Conservation (phyloP, 768 basidiomycete species). For the Dioszegia crocea region DNA sequence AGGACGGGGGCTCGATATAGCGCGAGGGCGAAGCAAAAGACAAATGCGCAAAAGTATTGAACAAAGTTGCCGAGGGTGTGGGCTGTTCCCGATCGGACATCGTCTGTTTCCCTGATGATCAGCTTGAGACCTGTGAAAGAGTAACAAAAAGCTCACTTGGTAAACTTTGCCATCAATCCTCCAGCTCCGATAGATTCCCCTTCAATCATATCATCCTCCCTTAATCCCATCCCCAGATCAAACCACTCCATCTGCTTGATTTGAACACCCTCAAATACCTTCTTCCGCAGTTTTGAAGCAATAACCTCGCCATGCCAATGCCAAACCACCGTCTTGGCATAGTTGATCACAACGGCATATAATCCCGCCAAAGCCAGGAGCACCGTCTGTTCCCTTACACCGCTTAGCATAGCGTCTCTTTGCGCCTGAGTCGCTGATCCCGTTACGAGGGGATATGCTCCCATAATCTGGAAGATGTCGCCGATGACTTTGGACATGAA, state of each 20-base stretch:
- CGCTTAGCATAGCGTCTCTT: conserved; percentile 23
- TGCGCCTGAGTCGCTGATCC: conserved; percentile 30
- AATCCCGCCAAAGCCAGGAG: conserved; percentile 45
- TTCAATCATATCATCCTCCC: conserved; percentile 41
- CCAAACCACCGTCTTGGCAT: conserved; percentile 74
- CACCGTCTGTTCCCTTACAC: conserved; percentile 33
- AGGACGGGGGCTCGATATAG: conserved; percentile 74
- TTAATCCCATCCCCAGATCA: conserved; percentile 64
- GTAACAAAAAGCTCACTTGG: conserved; percentile 56
- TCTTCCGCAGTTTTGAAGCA: conserved; percentile 62
- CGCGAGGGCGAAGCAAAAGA: conserved; percentile 76
- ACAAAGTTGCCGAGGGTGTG: conserved; percentile 71
- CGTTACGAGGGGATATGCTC: conserved; percentile 55
- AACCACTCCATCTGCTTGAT: conserved; percentile 42
- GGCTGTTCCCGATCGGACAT: conserved; percentile 79
- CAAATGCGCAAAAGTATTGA: conserved; percentile 73
- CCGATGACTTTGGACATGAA: conserved; percentile 83
- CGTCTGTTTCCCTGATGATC: conserved; percentile 77
- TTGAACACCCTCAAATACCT: conserved; percentile 51
- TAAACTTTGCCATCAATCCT: conserved; percentile 89
- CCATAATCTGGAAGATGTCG: conserved; percentile 68
- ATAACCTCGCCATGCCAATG: conserved; percentile 81
- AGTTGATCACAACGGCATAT: conserved; percentile 60
- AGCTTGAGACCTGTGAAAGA: not conserved
- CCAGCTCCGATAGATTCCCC: conserved; percentile 69